Evolutionary conservation across 177 flowering plant species (phyloP).

Genomic region (Vitis hybrid): DNA sequence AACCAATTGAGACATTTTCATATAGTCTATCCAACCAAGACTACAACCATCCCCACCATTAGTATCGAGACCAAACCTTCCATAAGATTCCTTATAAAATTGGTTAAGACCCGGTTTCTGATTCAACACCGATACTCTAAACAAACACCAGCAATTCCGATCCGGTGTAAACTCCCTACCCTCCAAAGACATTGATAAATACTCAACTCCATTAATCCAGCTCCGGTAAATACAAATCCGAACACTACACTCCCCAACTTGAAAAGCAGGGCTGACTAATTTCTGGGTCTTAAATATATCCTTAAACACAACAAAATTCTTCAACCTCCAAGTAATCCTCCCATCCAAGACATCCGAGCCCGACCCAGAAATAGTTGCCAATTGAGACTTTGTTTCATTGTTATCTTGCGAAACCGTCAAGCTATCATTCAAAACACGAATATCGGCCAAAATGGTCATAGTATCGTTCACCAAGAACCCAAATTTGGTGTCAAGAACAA

Average conservation of each 20-base stretch:
- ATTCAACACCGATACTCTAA: slow-evolving; percentile 91
- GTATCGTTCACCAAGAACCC: slow-evolving; percentile 59
- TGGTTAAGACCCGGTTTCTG: slow-evolving; percentile 84
- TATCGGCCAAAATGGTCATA: slow-evolving; percentile 77
- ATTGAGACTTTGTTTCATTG: slow-evolving; percentile 40
- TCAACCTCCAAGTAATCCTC: slow-evolving; percentile 95
- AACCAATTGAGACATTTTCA: slow-evolving; percentile 90
- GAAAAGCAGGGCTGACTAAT: slow-evolving; percentile 94
- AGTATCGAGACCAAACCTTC: slow-evolving; percentile 88
- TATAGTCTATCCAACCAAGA: slow-evolving; percentile 97
- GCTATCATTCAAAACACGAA: slow-evolving; percentile 73
- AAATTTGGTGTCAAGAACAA: slow-evolving; percentile 62
- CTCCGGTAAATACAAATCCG: slow-evolving; percentile 94
- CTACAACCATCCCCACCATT: slow-evolving; percentile 93
- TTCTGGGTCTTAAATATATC: slow-evolving; percentile 98
- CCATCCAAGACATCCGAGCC: slow-evolving; percentile 77
- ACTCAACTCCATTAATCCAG: slow-evolving; percentile 75
- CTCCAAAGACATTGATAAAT: slow-evolving; percentile 95
- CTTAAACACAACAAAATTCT: slow-evolving; percentile 84
- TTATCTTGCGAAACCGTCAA: slow-evolving; percentile 62
- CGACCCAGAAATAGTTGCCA: slow-evolving; percentile 35
- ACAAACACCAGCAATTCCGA: slow-evolving; percentile 97
- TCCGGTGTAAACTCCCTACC: slow-evolving; percentile 74
- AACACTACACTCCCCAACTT: slow-evolving; percentile 90
- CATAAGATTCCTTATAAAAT: slow-evolving; percentile 90